Conservation (phyloP, 192 early-diverging fungal genomes). For the Coemansia sp. region DNA sequence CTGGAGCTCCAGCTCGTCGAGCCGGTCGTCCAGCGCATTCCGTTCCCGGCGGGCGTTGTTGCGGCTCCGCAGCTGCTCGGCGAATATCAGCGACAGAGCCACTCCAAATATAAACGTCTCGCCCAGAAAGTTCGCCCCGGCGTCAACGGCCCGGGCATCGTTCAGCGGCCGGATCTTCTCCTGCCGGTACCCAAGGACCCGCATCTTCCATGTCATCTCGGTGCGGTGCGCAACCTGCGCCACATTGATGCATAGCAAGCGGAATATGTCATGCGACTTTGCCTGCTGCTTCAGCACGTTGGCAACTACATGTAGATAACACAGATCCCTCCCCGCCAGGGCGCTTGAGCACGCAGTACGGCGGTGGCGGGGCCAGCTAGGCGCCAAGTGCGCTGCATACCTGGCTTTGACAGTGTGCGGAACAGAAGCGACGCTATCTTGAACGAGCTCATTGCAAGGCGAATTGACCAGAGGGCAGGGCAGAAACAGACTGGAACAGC, state of each 20-base stretch:
- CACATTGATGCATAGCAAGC: conserved; percentile 65
- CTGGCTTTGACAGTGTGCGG: conserved; percentile 62
- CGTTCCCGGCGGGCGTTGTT: conserved; percentile 27
- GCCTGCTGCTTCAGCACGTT: conserved; percentile 50
- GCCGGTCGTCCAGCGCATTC: conserved; percentile 38
- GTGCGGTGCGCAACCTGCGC: conserved; percentile 71
- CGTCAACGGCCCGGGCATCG: conserved; percentile 72
- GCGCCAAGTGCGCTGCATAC: conserved; percentile 30
- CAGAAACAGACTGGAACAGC: too few species aligned
- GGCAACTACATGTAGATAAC: conserved; percentile 30
- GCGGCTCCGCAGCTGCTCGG: conserved; percentile 62
- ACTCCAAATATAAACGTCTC: conserved; percentile 74
- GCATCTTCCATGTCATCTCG: conserved; percentile 82
- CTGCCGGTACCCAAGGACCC: conserved; percentile 67
- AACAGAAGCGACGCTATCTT: conserved; percentile 59
- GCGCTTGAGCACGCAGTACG: too few species aligned
- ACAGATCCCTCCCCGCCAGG: not conserved
- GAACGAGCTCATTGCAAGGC: conserved; percentile 52
- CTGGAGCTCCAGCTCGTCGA: conserved; percentile 52
- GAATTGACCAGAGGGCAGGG: too few species aligned
- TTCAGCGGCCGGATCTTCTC: conserved; percentile 73
- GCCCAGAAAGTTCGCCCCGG: conserved; percentile 73
- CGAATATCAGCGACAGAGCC: conserved; percentile 63
- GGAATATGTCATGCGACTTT: conserved; percentile 57
- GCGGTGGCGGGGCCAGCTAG: not conserved